Evolutionary conservation across 2,329 filamentous ascomycete genomes (phyloP).

Genomic region (Aulographum hederae): DNA sequence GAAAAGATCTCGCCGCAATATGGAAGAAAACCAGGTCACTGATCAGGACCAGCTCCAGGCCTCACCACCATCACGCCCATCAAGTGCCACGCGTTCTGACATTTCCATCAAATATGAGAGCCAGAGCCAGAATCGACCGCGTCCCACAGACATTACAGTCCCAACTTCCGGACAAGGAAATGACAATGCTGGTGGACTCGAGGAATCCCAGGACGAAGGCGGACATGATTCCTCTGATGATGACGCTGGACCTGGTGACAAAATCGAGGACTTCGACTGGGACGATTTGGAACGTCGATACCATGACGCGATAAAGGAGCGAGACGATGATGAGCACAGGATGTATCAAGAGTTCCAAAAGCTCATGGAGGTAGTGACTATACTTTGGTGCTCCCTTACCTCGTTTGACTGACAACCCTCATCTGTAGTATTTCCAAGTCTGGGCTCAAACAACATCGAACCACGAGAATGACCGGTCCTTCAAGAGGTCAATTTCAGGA

Average conservation of each 20-base stretch:
- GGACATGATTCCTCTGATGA: conserved; percentile 9
- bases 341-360: conserved; percentile 48
- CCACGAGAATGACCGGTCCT: conserved; percentile 59
- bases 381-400: not conserved
- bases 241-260: conserved; percentile 8
- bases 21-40: no score
- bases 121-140: no score
- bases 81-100: not conserved
- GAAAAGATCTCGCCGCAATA: no score
- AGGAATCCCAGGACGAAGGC: conserved; percentile 1
- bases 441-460: conserved; percentile 59
- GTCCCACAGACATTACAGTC: not conserved
- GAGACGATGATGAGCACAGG: conserved; percentile 43
- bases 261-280: conserved; percentile 53
- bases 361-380: conserved; percentile 15
- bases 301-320: conserved; percentile 42
- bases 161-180: not conserved
- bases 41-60: no score
- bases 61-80: not conserved
- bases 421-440: conserved; percentile 53
- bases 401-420: conserved; percentile 6
- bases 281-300: conserved; percentile 55
- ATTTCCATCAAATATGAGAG: not conserved
- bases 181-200: not conserved
- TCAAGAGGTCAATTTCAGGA: conserved; percentile 42